A percentile compares a stretch with the other conserved stretches of the same genome.
These are phyloP conservation scores for Puccinia sorghi DNA, from an alignment of 1,284 basidiomycete genomes.

Conservation along the genomic window DNA sequence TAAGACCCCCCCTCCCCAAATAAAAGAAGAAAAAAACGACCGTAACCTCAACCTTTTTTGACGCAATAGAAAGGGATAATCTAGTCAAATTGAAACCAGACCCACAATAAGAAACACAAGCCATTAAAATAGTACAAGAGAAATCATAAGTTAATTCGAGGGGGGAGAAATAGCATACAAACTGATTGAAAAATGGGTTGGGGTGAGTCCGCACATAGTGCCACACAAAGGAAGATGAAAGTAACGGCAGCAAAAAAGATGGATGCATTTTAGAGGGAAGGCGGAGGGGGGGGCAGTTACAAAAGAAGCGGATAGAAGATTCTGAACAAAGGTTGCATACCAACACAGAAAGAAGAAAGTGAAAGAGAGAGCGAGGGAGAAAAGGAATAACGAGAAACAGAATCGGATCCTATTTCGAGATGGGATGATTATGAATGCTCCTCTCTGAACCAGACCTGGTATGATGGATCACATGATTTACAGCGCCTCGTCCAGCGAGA, in stretches of 20 bases:
- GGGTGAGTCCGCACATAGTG: background rate
- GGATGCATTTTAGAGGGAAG: background rate
- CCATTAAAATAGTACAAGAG: background rate
- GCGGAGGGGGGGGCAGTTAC: background rate
- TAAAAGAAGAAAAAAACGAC: too few species aligned
- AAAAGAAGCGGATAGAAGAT: background rate
- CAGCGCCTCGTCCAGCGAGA: background rate
- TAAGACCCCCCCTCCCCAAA: background rate
- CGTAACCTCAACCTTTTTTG: background rate
- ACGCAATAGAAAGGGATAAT: background rate
- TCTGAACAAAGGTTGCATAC: background rate
- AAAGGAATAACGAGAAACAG: background rate
- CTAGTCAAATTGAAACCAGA: background rate
- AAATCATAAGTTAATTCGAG: background rate
- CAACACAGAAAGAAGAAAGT: background rate
- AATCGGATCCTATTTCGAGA: background rate
- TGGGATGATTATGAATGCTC: background rate
- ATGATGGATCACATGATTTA: background rate
- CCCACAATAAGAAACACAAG: background rate
- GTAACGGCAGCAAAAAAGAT: slow-evolving; percentile 2
- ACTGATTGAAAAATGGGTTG: background rate
- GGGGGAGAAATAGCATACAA: background rate
- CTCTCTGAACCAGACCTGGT: background rate
- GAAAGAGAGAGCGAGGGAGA: background rate
- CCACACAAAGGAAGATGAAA: background rate